Conservation (phyloP, 768 basidiomycete genomes). For the Scleroderma citrinum region DNA sequence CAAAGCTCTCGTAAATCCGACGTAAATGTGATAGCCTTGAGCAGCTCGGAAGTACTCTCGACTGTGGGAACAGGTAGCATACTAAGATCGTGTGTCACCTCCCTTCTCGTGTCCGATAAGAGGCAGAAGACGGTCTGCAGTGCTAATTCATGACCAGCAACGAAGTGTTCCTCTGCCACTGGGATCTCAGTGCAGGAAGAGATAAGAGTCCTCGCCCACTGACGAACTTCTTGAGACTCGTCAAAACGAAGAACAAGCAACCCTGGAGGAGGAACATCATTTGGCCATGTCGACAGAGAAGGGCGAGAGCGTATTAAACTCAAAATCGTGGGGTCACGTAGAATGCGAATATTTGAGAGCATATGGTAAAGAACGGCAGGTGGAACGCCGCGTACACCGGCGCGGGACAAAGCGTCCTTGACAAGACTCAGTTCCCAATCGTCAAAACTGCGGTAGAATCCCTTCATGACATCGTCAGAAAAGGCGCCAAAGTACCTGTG, state of each 20-base stretch:
- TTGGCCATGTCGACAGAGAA: constrained; percentile 44
- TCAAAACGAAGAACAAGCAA: constrained; percentile 55
- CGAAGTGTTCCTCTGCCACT: constrained; percentile 44
- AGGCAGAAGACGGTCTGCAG: constrained; percentile 35
- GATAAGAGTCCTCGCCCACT: constrained; percentile 53
- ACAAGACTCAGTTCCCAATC: constrained; percentile 58
- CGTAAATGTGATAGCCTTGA: constrained; percentile 26
- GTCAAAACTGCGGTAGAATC: constrained; percentile 61
- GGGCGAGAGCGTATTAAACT: constrained; percentile 22
- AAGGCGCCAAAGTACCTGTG: constrained; percentile 73
- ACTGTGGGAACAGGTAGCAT: neutral
- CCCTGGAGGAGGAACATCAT: constrained; percentile 52
- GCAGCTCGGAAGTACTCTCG: constrained; percentile 4
- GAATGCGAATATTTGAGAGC: constrained; percentile 53
- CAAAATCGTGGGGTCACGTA: constrained; percentile 46
- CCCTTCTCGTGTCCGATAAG: constrained; percentile 12
- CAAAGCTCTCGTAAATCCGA: constrained; percentile 45
- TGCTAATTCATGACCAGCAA: constrained; percentile 40
- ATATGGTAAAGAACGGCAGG: constrained; percentile 56
- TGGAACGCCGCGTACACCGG: constrained; percentile 31
- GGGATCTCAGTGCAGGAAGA: constrained; percentile 35
- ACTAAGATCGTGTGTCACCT: neutral
- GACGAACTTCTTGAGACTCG: constrained; percentile 41
- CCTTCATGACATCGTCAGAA: constrained; percentile 37
- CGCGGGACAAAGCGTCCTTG: constrained; percentile 38